Evolutionary conservation across 495 filamentous ascomycete genomes (phyloP).

Genomic region (Penicillium egyptiacum): DNA sequence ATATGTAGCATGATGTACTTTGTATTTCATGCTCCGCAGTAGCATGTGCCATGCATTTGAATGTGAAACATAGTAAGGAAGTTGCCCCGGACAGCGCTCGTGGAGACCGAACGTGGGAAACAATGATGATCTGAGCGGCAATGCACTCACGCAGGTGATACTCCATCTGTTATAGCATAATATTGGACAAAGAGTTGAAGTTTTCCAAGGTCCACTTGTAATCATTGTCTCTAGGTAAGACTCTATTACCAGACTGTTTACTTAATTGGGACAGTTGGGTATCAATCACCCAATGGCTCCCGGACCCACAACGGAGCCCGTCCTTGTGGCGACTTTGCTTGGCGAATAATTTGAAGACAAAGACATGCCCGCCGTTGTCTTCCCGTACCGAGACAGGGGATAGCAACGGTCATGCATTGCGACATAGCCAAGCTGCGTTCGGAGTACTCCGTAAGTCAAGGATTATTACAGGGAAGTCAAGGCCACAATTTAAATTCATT

Average conservation of each 20-base stretch:
- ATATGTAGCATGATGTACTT: too few species aligned
- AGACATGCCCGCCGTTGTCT: not conserved
- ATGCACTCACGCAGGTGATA: not conserved
- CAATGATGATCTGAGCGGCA: not conserved
- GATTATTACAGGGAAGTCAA: not conserved
- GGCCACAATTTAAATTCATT: not conserved
- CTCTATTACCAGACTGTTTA: constrained; percentile 4
- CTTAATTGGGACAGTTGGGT: constrained; percentile 2
- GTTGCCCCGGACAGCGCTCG: not conserved
- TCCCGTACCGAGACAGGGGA: constrained; percentile 4
- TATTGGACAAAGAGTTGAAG: not conserved
- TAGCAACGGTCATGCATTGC: constrained; percentile 21
- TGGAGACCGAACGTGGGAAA: not conserved
- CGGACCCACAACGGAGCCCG: not conserved
- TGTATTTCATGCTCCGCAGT: too few species aligned
- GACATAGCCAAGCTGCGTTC: not conserved
- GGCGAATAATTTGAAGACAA: not conserved
- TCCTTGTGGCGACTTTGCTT: not conserved
- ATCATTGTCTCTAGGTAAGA: not conserved
- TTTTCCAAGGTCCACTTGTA: not conserved
- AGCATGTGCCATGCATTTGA: not conserved
- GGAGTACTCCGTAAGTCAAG: too few species aligned
- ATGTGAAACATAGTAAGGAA: not conserved
- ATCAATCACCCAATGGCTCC: not conserved
- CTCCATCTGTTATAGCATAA: not conserved